Evolutionary conservation across 805 yeast species (phyloP).

Genomic region (Wickerhamiella allomyrinae): DNA sequence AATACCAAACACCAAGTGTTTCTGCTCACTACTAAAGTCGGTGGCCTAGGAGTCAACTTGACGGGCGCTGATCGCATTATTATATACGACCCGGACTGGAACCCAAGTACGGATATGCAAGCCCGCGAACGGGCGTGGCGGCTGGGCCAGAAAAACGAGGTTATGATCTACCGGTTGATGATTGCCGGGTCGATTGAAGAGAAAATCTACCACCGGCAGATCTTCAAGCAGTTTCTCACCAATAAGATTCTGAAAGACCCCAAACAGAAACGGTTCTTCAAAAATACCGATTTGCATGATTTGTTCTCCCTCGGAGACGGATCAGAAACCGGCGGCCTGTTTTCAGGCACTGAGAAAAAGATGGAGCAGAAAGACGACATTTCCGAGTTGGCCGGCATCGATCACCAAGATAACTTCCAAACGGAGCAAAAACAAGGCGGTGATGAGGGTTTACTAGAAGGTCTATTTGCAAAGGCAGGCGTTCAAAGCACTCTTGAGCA

Average conservation of each 20-base stretch:
- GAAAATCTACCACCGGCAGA: conserved; percentile 91
- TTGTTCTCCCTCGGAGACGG: conserved; percentile 65
- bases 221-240: conserved; percentile 84
- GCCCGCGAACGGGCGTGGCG: conserved; percentile 98
- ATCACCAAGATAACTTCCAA: conserved; percentile 24
- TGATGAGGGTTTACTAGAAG: conserved; percentile 58
- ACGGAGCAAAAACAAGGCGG: conserved; percentile 17
- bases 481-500: conserved; percentile 66
- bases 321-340: conserved; percentile 54
- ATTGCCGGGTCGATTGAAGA: conserved; percentile 94
- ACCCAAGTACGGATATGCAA: conserved; percentile 93
- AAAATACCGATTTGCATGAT: conserved; percentile 82
- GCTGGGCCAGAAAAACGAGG: conserved; percentile 85
- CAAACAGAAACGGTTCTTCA: conserved; percentile 83
- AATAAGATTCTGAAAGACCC: conserved; percentile 93
- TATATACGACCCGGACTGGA: conserved; percentile 96
- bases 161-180: conserved; percentile 79
- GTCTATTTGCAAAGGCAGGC: conserved; percentile 54
- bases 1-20: conserved; percentile 48
- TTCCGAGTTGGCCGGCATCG: conserved; percentile 10
- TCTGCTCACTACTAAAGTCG: conserved; percentile 83
- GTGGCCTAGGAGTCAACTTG: conserved; percentile 86
- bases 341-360: conserved; percentile 34
- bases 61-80: conserved; percentile 94
- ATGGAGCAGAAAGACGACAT: conserved; percentile 23